phyloP scores from a whole-genome alignment of 179 eudicot species.

The Patellifolia procumbens region DNA sequence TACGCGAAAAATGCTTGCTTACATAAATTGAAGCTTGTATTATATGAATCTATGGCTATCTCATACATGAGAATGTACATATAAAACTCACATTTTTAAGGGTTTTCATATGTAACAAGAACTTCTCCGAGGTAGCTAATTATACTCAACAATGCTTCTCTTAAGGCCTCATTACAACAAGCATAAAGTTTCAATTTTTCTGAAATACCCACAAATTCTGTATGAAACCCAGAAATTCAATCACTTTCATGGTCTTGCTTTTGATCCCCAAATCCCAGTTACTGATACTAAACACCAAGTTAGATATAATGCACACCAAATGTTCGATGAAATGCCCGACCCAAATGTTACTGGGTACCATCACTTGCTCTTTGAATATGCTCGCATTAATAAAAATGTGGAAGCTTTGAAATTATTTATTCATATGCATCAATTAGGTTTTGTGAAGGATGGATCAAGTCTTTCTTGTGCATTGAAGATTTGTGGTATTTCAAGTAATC shows the following conservation, averaged over 20 bases:
- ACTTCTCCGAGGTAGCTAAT: not conserved
- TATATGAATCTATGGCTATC: not conserved
- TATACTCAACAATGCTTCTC: conserved; percentile 16
- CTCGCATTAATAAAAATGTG: conserved; percentile 29
- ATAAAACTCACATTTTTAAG: not conserved
- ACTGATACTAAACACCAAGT: not conserved
- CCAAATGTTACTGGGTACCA: conserved; percentile 18
- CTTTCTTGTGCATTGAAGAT: conserved; percentile 45
- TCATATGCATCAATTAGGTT: conserved; percentile 32
- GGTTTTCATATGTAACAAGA: not conserved
- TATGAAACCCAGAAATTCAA: conserved; percentile 24
- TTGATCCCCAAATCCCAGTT: conserved; percentile 11
- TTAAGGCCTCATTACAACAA: conserved; percentile 17
- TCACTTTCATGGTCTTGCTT: conserved; percentile 16
- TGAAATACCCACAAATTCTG: conserved; percentile 20
- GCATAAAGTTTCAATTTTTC: conserved; percentile 30
- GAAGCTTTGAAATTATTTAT: conserved; percentile 41
- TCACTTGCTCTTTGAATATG: conserved; percentile 41
- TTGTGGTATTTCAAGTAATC: conserved; percentile 29
- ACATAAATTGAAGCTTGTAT: not conserved
- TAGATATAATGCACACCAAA: conserved; percentile 30
- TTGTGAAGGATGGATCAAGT: conserved; percentile 42
- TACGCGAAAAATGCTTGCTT: not conserved
- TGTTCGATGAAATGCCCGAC: conserved; percentile 42
- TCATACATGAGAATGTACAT: not conserved